Evolutionary conservation across 768 basidiomycete genomes (phyloP).

Genomic region (Coprinopsis strossmayeri): DNA sequence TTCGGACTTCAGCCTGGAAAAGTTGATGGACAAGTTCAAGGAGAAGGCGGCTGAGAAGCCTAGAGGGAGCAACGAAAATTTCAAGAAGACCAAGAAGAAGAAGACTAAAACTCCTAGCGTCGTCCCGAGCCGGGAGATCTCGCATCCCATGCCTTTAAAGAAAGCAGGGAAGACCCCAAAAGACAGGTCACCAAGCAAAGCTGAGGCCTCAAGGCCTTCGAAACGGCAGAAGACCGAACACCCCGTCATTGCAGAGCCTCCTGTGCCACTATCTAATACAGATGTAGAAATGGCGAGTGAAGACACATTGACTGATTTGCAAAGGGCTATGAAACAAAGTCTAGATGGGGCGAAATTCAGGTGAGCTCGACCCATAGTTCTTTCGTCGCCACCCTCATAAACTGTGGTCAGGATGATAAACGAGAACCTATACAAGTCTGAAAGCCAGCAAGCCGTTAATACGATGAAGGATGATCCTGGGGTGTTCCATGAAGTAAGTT

Average conservation of each 20-base stretch:
- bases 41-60: slow-evolving; percentile 16
- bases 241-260: slow-evolving; percentile 5
- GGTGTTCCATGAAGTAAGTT: slow-evolving; percentile 73
- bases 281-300: slow-evolving; percentile 2
- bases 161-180: slow-evolving; percentile 12
- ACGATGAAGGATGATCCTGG: slow-evolving; percentile 83
- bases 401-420: slow-evolving; percentile 67
- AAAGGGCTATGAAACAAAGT: slow-evolving; percentile 71
- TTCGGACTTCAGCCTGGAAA: slow-evolving; percentile 53
- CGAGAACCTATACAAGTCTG: slow-evolving; percentile 85
- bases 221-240: slow-evolving; percentile 11
- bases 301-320: slow-evolving; percentile 57
- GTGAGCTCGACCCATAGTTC: slow-evolving; percentile 30
- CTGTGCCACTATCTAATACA: slow-evolving; percentile 8
- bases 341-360: slow-evolving; percentile 86
- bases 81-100: slow-evolving; percentile 16
- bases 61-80: slow-evolving; percentile 12
- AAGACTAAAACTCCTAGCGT: slow-evolving; percentile 9
- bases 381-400: background rate
- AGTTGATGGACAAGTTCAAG: slow-evolving; percentile 45
- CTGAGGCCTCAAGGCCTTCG: slow-evolving; percentile 12
- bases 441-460: slow-evolving; percentile 62
- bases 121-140: slow-evolving; percentile 11
- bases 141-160: slow-evolving; percentile 17
- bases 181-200: slow-evolving; percentile 11